phyloP scores from a whole-genome alignment of 805 yeast genomes.

The Blastobotrys attinorum region DNA sequence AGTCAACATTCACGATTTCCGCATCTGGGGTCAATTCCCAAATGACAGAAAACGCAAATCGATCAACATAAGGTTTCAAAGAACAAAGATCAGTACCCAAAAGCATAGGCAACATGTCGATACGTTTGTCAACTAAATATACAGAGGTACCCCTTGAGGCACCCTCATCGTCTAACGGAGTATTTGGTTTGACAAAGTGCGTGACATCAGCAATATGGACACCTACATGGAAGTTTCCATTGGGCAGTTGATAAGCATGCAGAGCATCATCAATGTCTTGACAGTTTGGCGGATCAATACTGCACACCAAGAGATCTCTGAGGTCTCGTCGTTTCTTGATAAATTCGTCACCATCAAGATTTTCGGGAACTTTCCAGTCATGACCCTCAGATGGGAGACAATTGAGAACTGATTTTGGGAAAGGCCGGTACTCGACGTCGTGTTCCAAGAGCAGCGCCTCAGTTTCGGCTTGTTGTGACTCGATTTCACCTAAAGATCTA shows the following conservation, averaged over 20 bases:
- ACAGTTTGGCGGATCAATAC: constrained; percentile 97
- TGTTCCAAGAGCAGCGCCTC: constrained; percentile 91
- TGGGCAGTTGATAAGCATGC: constrained; percentile 76
- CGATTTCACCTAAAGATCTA: constrained; percentile 80
- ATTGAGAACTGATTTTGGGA: constrained; percentile 81
- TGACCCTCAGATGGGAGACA: constrained; percentile 93
- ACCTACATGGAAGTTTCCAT: constrained; percentile 95
- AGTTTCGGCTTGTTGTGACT: constrained; percentile 90
- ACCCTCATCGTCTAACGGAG: constrained; percentile 91
- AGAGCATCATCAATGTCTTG: constrained; percentile 98
- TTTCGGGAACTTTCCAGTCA: constrained; percentile 81
- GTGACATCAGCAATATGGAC: constrained; percentile 99
- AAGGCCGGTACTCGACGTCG: constrained; percentile 94
- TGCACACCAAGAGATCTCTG: constrained; percentile 83
- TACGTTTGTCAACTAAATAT: constrained; percentile 93
- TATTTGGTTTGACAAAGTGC: constrained; percentile 88
- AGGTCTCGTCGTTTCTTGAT: constrained; percentile 66
- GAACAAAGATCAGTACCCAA: constrained; percentile 96
- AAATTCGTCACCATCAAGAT: constrained; percentile 31
- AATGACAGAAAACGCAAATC: constrained; percentile 89
- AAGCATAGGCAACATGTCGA: constrained; percentile 94
- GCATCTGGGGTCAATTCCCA: constrained; percentile 93
- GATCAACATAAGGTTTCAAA: constrained; percentile 85
- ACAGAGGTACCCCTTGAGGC: constrained; percentile 97
- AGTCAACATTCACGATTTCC: constrained; percentile 68